Base-by-base conservation (phyloP, 2,329 filamentous ascomycete species). In the Rhinocladiella similis region DNA sequence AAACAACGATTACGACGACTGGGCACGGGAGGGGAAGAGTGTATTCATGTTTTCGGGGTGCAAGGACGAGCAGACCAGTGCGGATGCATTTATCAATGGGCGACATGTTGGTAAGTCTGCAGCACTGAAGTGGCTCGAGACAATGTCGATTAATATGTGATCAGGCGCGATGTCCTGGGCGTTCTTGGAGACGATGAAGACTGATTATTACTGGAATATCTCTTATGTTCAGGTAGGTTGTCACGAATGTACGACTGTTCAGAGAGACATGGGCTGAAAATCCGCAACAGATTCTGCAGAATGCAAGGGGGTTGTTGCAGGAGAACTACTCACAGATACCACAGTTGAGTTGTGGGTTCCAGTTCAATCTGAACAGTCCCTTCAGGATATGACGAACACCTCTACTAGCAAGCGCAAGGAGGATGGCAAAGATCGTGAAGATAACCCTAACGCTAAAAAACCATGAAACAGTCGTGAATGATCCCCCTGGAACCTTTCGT, bases 21-120 rank as follows among this genome's bases (percentile, higher is more conserved):
- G 75, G 66, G 70, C 68, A 1, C 68, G 68, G 50, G 77, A 80
- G 63, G 67, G 70, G 22, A 79, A 77, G 63, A 72, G 74, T 57
- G 78, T 80, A 1, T 79, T 74, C 4, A 81, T 81, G 79, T 79
- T 79, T 51, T 72, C 67, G 33, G 79, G 79, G 2, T 81, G 79
- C 57, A 69, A 72, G 47, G 79, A 81, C 63, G 77, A 80, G 47
- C 77, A 81, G 66, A 81, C 78, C 1, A 75, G 70, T 50, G 78
- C 78, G 16, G 77, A 79, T 69, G 76, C 77, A 12, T 70, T 66
- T 16, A 80, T 80, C 38, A 64, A 69, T 12, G 77, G 77, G 0
- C 66, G 70, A 46, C 65, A 66, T 49, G 66, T 66, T 20, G 67
- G 66, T 59, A 38, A 69, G 56, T 54, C 25, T n/a, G 7, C 29